Evolutionary conservation across 306 rosid genomes (phyloP), one percentile per base, ranked within the genome.

Genomic region (Gastrolobium villosum): DNA sequence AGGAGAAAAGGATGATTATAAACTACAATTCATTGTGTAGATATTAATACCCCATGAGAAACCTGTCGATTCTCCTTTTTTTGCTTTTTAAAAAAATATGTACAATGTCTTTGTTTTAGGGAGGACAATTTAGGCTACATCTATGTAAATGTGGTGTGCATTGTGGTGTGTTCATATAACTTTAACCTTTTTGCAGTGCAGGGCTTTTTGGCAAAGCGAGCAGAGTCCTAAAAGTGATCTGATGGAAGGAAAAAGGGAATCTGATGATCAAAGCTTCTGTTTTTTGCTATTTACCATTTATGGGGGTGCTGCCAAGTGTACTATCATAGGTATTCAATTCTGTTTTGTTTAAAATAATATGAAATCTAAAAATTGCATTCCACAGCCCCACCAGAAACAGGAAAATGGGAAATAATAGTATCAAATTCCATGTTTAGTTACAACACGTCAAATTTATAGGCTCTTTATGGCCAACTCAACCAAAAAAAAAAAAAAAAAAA

Each of bases 281-380:
- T 50, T 68, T 66, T 35, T 57, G n/a, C 67, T 37, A 46, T 67
- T 36, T 65, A 72, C 62, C 20, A 40, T 57, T 41, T 41, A 14
- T 15, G 50, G 69, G 88, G 89, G 86, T 56, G 46, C 77, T 77
- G 87, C 76, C 94, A 84, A 88, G 81, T 68, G 87, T 87, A 55
- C 79, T 9, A 11, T 11, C 62, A 63, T 39, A 35, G 13, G 14
- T 53, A 39, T 73, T 46, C 32, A 72, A 44, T 72, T 64, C 34
- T 72, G 45, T 80, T 80, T 45, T 74, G 34, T 44, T 80, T 55
- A 37, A 45, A 60, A 65, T 34, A 81, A 81, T 45, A 57, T 36
- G 45, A 44, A 54, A 80, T 57, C 8, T 54, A 53, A 40, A 80
- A 35, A 11, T 65, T 55, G 62, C 66, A 73, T 34, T 50, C 54